Conservation (phyloP, 1,284 basidiomycete genomes). For the Veloboletus limbatus region DNA sequence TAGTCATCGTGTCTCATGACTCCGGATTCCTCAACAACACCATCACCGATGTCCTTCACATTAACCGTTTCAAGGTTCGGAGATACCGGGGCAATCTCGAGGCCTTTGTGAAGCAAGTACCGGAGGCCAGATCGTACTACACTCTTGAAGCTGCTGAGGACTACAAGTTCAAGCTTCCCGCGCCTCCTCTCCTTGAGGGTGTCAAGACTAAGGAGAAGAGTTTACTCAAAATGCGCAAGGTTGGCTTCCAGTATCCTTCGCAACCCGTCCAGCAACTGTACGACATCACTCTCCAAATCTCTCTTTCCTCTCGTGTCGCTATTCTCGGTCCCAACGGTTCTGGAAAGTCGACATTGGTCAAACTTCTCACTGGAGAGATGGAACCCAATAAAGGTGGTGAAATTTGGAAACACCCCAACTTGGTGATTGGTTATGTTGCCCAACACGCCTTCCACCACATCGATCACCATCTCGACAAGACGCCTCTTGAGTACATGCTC, state of each 20-base stretch:
- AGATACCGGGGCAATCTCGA: slow-evolving; percentile 98
- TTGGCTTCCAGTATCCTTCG: slow-evolving; percentile 94
- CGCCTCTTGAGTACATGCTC: slow-evolving; percentile 96
- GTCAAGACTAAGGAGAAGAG: slow-evolving; percentile 99
- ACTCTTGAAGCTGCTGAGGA: slow-evolving; percentile 91
- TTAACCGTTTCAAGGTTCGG: slow-evolving; percentile 99
- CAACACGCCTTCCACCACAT: slow-evolving; percentile 99
- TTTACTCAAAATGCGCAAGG: slow-evolving; percentile 96
- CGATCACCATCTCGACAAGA: slow-evolving; percentile 97
- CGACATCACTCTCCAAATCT: slow-evolving; percentile 95
- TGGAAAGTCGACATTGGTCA: slow-evolving; percentile 98
- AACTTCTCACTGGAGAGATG: slow-evolving; percentile 96
- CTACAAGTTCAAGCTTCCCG: slow-evolving; percentile 96
- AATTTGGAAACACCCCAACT: slow-evolving; percentile 98
- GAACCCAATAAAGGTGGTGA: slow-evolving; percentile 96
- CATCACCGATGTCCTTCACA: slow-evolving; percentile 97
- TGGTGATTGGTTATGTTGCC: slow-evolving; percentile 98
- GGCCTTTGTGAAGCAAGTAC: slow-evolving; percentile 90
- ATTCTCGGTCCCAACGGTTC: slow-evolving; percentile 97
- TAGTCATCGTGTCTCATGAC: slow-evolving; percentile 97
- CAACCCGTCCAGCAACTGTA: slow-evolving; percentile 85
- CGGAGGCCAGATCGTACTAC: slow-evolving; percentile 98
- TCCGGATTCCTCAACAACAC: slow-evolving; percentile 98
- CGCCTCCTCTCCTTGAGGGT: slow-evolving; percentile 95
- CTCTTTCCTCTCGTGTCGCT: slow-evolving; percentile 95